Evolutionary conservation across 2,329 filamentous ascomycete species (phyloP).

Genomic region (Phialemonium atrogriseum): DNA sequence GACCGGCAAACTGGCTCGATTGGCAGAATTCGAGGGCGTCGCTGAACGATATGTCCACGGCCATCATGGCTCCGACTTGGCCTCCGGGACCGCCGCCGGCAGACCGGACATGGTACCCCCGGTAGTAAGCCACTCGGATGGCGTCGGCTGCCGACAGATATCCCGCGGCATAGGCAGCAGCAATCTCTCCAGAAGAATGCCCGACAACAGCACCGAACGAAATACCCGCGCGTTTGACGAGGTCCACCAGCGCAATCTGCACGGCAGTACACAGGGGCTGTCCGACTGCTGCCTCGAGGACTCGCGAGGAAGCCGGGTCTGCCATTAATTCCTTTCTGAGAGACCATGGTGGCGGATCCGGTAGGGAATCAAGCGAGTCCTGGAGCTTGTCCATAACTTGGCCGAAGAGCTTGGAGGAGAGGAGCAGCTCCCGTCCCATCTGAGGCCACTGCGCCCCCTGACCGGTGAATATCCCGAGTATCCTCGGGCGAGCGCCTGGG

Average conservation of each 20-base stretch:
- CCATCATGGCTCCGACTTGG: conserved; percentile 36
- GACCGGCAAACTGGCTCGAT: conserved; percentile 16
- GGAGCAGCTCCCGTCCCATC: conserved; percentile 4
- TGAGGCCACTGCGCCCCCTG: conserved; percentile 8
- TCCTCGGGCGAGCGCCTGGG: too few relatives aligned
- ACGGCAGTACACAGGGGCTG: conserved; percentile 30
- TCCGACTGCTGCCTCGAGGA: background rate
- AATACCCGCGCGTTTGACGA: conserved; percentile 28
- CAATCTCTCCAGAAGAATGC: conserved; percentile 43
- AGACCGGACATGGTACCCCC: conserved; percentile 26
- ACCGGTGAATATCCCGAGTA: conserved; percentile 7
- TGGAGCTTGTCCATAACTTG: background rate
- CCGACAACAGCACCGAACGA: conserved; percentile 29
- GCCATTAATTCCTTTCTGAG: background rate
- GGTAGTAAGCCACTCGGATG: conserved; percentile 35
- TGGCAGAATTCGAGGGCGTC: conserved; percentile 21
- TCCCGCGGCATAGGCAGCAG: conserved; percentile 39
- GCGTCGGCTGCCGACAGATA: conserved; percentile 30
- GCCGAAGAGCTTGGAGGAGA: background rate
- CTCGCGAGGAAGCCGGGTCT: background rate
- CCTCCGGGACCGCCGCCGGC: conserved; percentile 10
- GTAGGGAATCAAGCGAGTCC: background rate
- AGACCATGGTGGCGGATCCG: conserved; percentile 8
- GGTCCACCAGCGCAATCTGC: conserved; percentile 36
- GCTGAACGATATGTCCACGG: conserved; percentile 28